Evolutionary conservation across 306 rosid species (phyloP), one percentile per base, ranked within the genome.

Genomic region (Acacia acuminata): DNA sequence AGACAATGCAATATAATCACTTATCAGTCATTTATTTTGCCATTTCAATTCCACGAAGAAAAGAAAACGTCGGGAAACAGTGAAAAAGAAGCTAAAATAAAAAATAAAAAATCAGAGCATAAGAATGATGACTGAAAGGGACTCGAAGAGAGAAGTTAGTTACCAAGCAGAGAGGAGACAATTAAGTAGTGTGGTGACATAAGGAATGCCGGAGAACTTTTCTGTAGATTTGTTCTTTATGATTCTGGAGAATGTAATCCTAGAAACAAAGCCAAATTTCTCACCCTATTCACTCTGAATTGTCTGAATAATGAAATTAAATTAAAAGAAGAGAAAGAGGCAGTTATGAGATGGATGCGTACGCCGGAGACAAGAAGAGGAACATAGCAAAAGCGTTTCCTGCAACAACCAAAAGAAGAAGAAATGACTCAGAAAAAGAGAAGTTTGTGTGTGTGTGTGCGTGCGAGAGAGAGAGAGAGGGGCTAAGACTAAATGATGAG

Each of bases 141-240:
- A 61, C 8, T 24, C 25, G 67, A 61, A 63, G 38, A 63, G 8
- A 27, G 68, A 63, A 13, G 36, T 25, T 30, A 64, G 47, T 16
- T 86, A 93, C 97, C 99, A 96, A 60, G 97, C 87, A 2, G 98
- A 93, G 53, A 96, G 96, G 44, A 96, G 97, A 82, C 98, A 93
- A 82, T 96, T 93, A 72, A 96, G 96, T 27, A 90, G 51, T 40
- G 98, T 90, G 98, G 93, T 96, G 13, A 81, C 88, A 79, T 93
- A 96, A 32, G 99, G 99, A 83, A 96, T 65, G 58, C 98, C 96
- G 0, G 99, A 96, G 79, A 96, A 96, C 5, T 90, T 66, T 77
- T 96, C 94, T 25, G 98, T 94, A 73, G 87, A 78, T 77, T 69
- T 90, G 58, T 89, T 84, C 73, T 10, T 22, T 24, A 92, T 16